These are phyloP conservation scores for Aquanectria penicillioides DNA, from an alignment of 2,329 filamentous ascomycete species.

Conservation along the genomic window DNA sequence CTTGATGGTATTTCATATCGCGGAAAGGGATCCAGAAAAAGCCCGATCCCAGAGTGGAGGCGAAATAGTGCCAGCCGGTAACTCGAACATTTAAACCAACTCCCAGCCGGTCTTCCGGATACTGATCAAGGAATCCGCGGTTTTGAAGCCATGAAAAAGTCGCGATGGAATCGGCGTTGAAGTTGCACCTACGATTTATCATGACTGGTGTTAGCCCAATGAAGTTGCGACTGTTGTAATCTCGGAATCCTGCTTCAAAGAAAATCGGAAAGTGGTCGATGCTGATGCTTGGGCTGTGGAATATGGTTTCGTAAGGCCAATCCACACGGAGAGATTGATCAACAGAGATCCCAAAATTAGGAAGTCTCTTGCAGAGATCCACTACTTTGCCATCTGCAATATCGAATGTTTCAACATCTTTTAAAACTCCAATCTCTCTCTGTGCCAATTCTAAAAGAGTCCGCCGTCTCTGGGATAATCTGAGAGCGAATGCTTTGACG, in stretches of 20 bases:
- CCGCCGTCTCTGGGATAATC: not conserved
- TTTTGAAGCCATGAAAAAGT: not conserved
- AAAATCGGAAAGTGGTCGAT: not conserved
- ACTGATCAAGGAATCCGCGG: not conserved
- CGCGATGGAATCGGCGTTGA: not conserved
- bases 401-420: not conserved
- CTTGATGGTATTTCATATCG: no score
- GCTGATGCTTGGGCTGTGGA: not conserved
- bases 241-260: not conserved
- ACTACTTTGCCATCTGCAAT: not conserved
- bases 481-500: not conserved
- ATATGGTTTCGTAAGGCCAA: not conserved
- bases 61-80: constrained; percentile 10
- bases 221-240: not conserved
- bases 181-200: not conserved
- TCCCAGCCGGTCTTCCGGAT: not conserved
- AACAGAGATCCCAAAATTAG: not conserved
- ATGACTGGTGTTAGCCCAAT: not conserved
- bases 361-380: not conserved
- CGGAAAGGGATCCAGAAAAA: not conserved
- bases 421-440: not conserved
- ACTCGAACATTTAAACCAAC: not conserved
- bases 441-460: not conserved
- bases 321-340: not conserved
- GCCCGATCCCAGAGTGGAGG: not conserved